Base-by-base conservation (phyloP, 2,329 filamentous ascomycete genomes). In the Aspergillus latus region DNA sequence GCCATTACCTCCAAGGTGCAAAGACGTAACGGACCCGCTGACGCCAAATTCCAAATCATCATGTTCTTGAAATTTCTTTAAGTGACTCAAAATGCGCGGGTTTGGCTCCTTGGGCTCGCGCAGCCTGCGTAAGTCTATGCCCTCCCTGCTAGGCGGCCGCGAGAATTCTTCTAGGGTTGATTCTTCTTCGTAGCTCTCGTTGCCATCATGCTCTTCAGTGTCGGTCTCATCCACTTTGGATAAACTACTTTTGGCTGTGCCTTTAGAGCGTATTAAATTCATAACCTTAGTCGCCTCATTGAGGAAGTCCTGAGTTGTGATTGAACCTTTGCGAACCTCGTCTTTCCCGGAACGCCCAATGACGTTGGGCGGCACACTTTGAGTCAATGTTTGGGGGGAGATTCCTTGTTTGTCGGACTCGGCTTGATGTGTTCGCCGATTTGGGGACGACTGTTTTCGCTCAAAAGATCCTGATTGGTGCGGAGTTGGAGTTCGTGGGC, bases 231-330 rank as follows among this genome's bases (percentile, higher is more conserved):
- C 70, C 36, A 95, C 80, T 63, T 89, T 93, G 1, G 83, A 81
- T n/a, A 96, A 77, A 0, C 85, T 88, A 61, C 84, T 88, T 36
- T 78, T 82, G 1, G 86, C 83, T 55, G 85, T 84, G 6, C 88
- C 89, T 70, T 90, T 91, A 37, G 84, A 88, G 43, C 94, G 86
- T 63, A 97, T 96, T 73, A 92, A 87, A 56, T 90, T 88, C 93
- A 99, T 97, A 60, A 97, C 94, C 69, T 93, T 90, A 47, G 93
- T 89, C 8, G 94, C 94, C 72, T 97, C 91, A 64, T 95, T 88
- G 49, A 96, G 82, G 73, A 96, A 99, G 70, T 97, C 93, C 68
- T 96, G 91, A 0, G 94, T 97, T 34, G 89, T 92, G 59, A 97
- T 92, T 4, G 93, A 97, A 9, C 88, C 85, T 70, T 88, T 88